phyloP scores from a whole-genome alignment of 176 grass and related monocot species.

The Carex myosuroides region DNA sequence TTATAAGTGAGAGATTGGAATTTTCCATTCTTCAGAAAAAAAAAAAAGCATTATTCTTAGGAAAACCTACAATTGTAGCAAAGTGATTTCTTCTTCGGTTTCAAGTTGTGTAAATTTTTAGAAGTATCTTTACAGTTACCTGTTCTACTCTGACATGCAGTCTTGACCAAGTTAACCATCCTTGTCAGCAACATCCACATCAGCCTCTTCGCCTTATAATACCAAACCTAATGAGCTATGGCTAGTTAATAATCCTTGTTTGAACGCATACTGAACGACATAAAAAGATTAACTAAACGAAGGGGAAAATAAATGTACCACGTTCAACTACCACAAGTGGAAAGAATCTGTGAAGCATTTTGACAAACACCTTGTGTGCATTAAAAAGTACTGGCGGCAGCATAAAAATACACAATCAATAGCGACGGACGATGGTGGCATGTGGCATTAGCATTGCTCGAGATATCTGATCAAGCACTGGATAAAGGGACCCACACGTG shows the following conservation, averaged over 20 bases:
- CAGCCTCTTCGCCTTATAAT: not conserved
- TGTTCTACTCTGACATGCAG: not conserved
- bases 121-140: not conserved
- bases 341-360: not conserved
- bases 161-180: not conserved
- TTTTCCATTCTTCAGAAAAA: not conserved
- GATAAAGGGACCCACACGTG: not conserved
- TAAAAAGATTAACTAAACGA: not conserved
- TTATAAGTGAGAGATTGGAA: not conserved
- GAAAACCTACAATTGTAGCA: not conserved
- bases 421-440: not conserved
- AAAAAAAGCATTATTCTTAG: constrained; percentile 2
- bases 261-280: not conserved
- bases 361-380: constrained; percentile 1
- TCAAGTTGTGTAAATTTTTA: not conserved
- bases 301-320: not conserved
- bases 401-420: not conserved
- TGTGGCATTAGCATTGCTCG: not conserved
- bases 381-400: not conserved
- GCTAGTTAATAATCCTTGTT: not conserved
- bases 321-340: not conserved
- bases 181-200: not conserved
- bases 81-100: not conserved
- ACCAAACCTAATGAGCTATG: not conserved
- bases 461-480: not conserved